phyloP scores from a whole-genome alignment of 2,329 filamentous ascomycete species.

The Geosmithia flava region DNA sequence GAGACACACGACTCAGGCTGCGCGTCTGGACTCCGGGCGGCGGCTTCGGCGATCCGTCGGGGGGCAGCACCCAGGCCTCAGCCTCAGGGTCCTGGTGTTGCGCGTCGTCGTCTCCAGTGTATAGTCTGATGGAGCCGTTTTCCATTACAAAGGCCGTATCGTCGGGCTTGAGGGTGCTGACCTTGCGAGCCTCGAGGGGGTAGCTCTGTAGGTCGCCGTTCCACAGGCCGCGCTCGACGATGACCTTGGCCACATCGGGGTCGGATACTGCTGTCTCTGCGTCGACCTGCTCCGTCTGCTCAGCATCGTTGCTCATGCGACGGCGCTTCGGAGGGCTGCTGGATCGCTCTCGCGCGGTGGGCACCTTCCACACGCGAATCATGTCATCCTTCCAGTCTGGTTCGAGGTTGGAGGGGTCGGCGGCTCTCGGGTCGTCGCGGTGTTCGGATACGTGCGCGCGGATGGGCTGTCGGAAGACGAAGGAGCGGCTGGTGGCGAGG shows the following conservation, averaged over 20 bases:
- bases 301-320: constrained; percentile 7
- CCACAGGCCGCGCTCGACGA: constrained; percentile 23
- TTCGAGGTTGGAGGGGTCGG: constrained; percentile 13
- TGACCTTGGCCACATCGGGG: constrained; percentile 13
- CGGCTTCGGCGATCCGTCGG: constrained; percentile 1
- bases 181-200: neutral
- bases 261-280: constrained; percentile 11
- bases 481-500: constrained; percentile 70
- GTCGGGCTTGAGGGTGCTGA: constrained; percentile 11
- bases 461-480: constrained; percentile 77
- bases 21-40: neutral
- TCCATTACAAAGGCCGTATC: constrained; percentile 44
- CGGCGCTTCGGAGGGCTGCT: constrained; percentile 22
- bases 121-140: constrained; percentile 53
- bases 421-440: constrained; percentile 24
- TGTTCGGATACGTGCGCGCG: constrained; percentile 63
- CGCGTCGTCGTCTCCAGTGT: constrained; percentile 44
- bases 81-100: constrained; percentile 9
- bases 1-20: neutral
- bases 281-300: neutral
- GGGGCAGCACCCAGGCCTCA: constrained; percentile 15
- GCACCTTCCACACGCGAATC: constrained; percentile 76
- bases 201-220: constrained; percentile 9
- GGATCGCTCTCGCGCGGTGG: constrained; percentile 18
- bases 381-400: constrained; percentile 68